A percentile compares a stretch with the other conserved stretches of the same genome.
Conservation (phyloP, 495 filamentous ascomycete genomes). For the Penicillium argentinense region DNA sequence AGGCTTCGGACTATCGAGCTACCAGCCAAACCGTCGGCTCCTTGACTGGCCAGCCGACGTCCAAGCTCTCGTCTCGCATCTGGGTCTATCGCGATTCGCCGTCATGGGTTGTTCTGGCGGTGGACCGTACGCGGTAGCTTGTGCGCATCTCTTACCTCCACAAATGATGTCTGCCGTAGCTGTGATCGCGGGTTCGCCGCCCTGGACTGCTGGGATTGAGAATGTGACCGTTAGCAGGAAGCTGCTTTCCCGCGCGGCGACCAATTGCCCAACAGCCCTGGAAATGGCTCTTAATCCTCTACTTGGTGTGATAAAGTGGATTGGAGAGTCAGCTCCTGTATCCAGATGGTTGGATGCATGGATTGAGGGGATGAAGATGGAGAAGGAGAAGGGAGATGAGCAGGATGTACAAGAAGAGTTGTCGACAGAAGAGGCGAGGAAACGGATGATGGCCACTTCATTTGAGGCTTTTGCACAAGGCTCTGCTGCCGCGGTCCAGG, state of each 20-base stretch:
- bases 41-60: conserved; percentile 44
- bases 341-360: not conserved
- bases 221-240: not conserved
- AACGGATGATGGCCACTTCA: conserved; percentile 1
- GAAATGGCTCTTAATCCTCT: not conserved
- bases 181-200: conserved; percentile 33
- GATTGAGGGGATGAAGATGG: conserved; percentile 1
- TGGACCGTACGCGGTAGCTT: conserved; percentile 48
- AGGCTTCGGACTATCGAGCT: conserved; percentile 43
- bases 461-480: conserved; percentile 30
- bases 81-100: conserved; percentile 34
- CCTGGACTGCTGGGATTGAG: conserved; percentile 27
- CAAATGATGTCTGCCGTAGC: conserved; percentile 32
- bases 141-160: conserved; percentile 33
- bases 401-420: not conserved
- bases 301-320: not conserved
- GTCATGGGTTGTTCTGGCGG: conserved; percentile 49
- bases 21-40: conserved; percentile 34
- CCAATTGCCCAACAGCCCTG: not conserved
- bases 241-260: not conserved
- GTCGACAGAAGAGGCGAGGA: not conserved
- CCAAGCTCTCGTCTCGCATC: conserved; percentile 31
- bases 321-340: not conserved
- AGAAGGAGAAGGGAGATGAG: not conserved
- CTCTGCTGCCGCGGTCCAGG: conserved; percentile 2